These are phyloP conservation scores for Pestalotiopsis sp. DNA, from an alignment of 2,329 filamentous ascomycete species.

Conservation along the genomic window DNA sequence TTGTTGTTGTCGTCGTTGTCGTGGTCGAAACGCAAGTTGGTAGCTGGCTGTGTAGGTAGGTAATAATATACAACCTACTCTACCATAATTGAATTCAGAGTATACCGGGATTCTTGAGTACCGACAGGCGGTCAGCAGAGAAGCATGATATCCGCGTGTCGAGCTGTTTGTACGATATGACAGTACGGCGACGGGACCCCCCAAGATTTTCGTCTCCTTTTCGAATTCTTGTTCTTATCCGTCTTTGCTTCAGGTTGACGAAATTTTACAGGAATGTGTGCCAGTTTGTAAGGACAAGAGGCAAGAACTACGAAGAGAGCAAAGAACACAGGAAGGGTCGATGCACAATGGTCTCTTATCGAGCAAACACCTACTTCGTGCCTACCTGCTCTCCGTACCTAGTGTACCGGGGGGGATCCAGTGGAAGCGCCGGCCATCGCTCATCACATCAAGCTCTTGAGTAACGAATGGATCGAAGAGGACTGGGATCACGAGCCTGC, in stretches of 20 bases:
- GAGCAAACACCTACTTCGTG: neutral
- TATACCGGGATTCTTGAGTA: neutral
- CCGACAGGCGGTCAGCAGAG: neutral
- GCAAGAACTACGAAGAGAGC: neutral
- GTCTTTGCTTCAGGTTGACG: neutral
- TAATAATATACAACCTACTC: too few relatives aligned
- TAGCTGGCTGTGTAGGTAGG: too few relatives aligned
- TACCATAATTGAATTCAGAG: neutral
- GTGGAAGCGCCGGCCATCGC: neutral
- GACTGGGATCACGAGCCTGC: neutral
- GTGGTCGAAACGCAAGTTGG: neutral
- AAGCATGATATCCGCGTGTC: neutral
- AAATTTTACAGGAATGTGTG: neutral
- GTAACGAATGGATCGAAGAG: neutral
- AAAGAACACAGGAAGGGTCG: neutral
- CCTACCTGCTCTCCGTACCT: too few relatives aligned
- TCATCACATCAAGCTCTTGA: neutral
- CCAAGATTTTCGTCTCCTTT: neutral
- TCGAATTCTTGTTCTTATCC: neutral
- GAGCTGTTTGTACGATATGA: neutral
- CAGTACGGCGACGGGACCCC: neutral
- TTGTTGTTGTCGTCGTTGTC: neutral
- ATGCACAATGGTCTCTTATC: neutral
- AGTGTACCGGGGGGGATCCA: neutral
- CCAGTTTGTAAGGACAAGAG: neutral